A percentile compares a stretch with the other conserved stretches of the same genome.
Evolutionary conservation across 345 rosid species (phyloP).

Genomic region (Microcos paniculata): DNA sequence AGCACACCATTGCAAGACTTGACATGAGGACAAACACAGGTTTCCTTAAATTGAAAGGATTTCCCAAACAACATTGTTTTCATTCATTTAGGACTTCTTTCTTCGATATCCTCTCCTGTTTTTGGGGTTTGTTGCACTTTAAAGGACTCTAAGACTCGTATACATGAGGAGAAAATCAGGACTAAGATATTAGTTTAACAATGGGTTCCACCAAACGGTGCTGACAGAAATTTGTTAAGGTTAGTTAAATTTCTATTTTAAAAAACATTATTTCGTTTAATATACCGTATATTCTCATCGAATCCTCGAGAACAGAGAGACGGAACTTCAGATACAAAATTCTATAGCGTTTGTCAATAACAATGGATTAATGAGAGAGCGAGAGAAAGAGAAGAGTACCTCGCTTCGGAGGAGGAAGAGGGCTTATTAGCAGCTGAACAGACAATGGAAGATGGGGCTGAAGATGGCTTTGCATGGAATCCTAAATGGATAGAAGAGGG

Average conservation of each 20-base stretch:
- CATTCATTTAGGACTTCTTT: not conserved
- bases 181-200: not conserved
- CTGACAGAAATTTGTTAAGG: too few species aligned
- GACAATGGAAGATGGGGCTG: not conserved
- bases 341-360: too few species aligned
- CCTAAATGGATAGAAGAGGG: not conserved
- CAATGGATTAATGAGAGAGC: not conserved
- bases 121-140: not conserved
- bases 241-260: too few species aligned
- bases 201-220: too few species aligned
- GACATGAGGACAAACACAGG: not conserved
- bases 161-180: not conserved
- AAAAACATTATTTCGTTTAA: too few species aligned
- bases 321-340: too few species aligned
- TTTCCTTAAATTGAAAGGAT: not conserved
- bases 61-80: slow-evolving; percentile 5
- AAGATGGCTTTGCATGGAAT: slow-evolving; percentile 10
- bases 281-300: too few species aligned
- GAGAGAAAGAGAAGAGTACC: slow-evolving; percentile 8
- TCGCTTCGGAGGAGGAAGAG: slow-evolving; percentile 18
- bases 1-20: too few species aligned
- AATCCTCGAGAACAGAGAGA: too few species aligned
- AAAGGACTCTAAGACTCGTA: not conserved
- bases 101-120: not conserved
- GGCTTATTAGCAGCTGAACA: slow-evolving; percentile 25